A percentile compares a stretch with the other conserved stretches of the same genome.
Evolutionary conservation across 331 rosid genomes (phyloP).

Genomic region (Malus hybrid): DNA sequence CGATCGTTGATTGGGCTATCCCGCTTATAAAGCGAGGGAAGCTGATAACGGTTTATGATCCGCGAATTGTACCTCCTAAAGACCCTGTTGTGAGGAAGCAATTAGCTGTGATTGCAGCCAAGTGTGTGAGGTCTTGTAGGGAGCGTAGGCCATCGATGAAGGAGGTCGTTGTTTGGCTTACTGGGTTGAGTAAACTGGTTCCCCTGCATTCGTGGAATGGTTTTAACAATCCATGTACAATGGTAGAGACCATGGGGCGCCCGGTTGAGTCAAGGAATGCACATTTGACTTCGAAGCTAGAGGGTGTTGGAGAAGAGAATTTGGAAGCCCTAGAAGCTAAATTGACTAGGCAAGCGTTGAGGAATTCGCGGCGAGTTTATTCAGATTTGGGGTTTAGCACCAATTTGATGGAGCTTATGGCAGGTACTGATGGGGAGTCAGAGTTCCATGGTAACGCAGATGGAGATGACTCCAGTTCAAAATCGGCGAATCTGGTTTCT

Average conservation of each 20-base stretch:
- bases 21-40: conserved; percentile 83
- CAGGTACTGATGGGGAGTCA: conserved; percentile 53
- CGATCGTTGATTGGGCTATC: conserved; percentile 93
- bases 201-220: conserved; percentile 87
- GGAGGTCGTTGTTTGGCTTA: conserved; percentile 72
- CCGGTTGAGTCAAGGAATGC: conserved; percentile 47
- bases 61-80: conserved; percentile 57
- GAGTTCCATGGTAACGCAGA: conserved; percentile 32
- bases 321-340: conserved; percentile 38
- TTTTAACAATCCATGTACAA: conserved; percentile 76
- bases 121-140: conserved; percentile 89
- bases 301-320: conserved; percentile 26
- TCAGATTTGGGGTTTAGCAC: conserved; percentile 84
- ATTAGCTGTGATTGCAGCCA: conserved; percentile 77
- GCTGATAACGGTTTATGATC: conserved; percentile 61
- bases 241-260: conserved; percentile 72
- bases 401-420: conserved; percentile 96
- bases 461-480: conserved; percentile 27
- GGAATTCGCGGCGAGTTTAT: conserved; percentile 70
- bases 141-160: conserved; percentile 88
- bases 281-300: conserved; percentile 17
- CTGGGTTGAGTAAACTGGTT: conserved; percentile 67
- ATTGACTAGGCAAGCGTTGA: conserved; percentile 32
- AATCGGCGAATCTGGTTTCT: conserved; percentile 35
- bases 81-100: conserved; percentile 82